Conservation (phyloP, 1,284 basidiomycete genomes). For the Tremellales sp. region DNA sequence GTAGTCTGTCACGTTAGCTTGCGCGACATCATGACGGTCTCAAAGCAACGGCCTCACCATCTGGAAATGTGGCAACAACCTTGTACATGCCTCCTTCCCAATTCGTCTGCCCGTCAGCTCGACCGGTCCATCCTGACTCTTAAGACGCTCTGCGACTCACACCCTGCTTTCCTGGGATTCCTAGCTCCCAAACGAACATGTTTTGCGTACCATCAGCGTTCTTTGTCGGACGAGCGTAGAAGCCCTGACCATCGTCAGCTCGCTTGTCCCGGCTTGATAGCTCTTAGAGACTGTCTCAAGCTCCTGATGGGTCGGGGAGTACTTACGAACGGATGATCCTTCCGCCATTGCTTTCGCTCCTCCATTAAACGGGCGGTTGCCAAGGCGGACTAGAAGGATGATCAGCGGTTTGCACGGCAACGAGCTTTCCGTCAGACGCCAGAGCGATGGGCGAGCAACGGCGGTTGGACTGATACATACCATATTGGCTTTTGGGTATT, state of each 20-base stretch:
- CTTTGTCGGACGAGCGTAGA: conserved; percentile 90
- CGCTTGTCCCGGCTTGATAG: background rate
- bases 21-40: background rate
- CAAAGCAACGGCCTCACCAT: conserved; percentile 64
- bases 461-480: too few relatives aligned
- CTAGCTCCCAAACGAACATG: conserved; percentile 97
- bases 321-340: conserved; percentile 97
- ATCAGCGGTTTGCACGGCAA: background rate
- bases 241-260: conserved; percentile 62
- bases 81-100: conserved; percentile 97
- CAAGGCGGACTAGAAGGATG: conserved; percentile 31
- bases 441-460: too few relatives aligned
- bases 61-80: conserved; percentile 87
- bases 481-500: too few relatives aligned
- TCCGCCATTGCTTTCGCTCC: conserved; percentile 98
- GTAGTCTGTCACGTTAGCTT: conserved; percentile 38
- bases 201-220: conserved; percentile 88
- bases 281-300: background rate
- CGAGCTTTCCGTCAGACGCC: background rate
- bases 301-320: background rate
- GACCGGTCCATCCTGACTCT: conserved; percentile 7
- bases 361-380: conserved; percentile 57
- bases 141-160: conserved; percentile 57
- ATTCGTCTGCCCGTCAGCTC: conserved; percentile 63
- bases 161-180: conserved; percentile 77